Conservation (phyloP, 2,329 filamentous ascomycete genomes). For the Atkinsonella hypoxylon region DNA sequence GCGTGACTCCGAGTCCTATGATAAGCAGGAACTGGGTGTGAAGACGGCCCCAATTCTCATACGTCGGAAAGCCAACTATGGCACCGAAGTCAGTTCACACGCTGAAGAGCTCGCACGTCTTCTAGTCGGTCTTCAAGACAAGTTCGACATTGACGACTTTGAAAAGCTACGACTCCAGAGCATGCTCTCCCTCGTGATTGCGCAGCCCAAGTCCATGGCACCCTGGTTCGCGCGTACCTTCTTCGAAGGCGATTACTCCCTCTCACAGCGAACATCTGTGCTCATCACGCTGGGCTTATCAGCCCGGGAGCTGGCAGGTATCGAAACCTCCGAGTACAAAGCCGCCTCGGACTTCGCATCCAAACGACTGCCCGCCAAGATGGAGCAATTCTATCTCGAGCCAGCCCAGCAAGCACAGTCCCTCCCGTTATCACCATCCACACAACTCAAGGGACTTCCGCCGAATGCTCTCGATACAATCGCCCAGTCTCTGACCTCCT, state of each 20-base stretch:
- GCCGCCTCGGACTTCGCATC: slow-evolving; percentile 56
- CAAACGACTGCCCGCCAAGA: slow-evolving; percentile 60
- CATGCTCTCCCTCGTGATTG: slow-evolving; percentile 70
- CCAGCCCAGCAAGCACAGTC: slow-evolving; percentile 12
- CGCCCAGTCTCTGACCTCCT: slow-evolving; percentile 52
- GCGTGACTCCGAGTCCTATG: slow-evolving; percentile 70
- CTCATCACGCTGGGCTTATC: slow-evolving; percentile 73
- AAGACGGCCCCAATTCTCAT: slow-evolving; percentile 69
- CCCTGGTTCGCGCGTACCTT: slow-evolving; percentile 76
- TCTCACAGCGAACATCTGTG: slow-evolving; percentile 71
- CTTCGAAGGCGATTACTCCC: slow-evolving; percentile 84
- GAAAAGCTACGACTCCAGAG: slow-evolving; percentile 63
- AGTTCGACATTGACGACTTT: slow-evolving; percentile 71
- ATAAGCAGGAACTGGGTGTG: slow-evolving; percentile 71
- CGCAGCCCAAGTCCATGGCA: slow-evolving; percentile 65
- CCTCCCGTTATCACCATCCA: slow-evolving; percentile 14
- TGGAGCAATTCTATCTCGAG: slow-evolving; percentile 59
- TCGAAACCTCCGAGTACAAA: slow-evolving; percentile 45
- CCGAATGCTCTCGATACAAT: slow-evolving; percentile 55
- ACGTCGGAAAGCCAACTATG: slow-evolving; percentile 77
- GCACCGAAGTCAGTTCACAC: slow-evolving; percentile 77
- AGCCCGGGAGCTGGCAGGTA: slow-evolving; percentile 74
- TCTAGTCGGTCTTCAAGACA: slow-evolving; percentile 72
- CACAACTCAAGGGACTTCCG: slow-evolving; percentile 36
- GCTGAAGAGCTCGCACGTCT: slow-evolving; percentile 67